Evolutionary conservation across 2,329 filamentous ascomycete genomes (phyloP), one percentile per base, ranked within the genome.

Genomic region (Colletotrichum gigasporum): DNA sequence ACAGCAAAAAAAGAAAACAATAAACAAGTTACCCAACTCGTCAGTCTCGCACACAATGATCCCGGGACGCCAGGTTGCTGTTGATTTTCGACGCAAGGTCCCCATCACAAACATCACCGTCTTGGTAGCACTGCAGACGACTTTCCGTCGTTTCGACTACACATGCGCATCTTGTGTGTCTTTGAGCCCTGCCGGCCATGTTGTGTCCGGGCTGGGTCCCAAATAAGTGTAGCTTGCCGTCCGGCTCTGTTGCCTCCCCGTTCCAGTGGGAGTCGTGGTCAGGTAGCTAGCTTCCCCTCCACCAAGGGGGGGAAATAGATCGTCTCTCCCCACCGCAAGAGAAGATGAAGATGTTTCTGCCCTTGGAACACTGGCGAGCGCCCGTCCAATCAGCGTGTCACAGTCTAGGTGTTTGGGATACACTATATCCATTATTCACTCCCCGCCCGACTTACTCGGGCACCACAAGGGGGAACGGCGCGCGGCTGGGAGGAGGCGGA

Each of bases 1-100:
- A 48, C 28, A 30, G 24, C 16, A 11, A 26, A 34, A 41, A 28
- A 55, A 48, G 11, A 35, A 54, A 65, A 41, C 42, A 50, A 50
- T 50, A 61, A 63, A 63, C 60, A 63, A 52, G 47, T 24, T 60
- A 53, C 61, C 61, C 8, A 59, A 60, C 44, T 44, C 18, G 55
- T 34, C 32, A 34, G n/a, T n/a, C 34, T 34, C 34, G 22, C 14
- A 24, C 32, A n/a, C 34, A 58, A 14, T 18, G n/a, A 16, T 10
- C 24, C 16, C 14, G 11, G 34, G 24, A 26, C n/a, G 28, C 16
- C 30, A 28, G 6, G 6, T 18, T 30, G 9, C 39, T 16, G 22
- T 18, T 18, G 14, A 42, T 32, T 22, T 34, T 54, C 42, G 28
- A 35, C 34, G n/a, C 52, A 57, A 34, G 32, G 41, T 35, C 32